Base-by-base conservation (phyloP, 1,139 yeast species). In the Candida gigantensis region DNA sequence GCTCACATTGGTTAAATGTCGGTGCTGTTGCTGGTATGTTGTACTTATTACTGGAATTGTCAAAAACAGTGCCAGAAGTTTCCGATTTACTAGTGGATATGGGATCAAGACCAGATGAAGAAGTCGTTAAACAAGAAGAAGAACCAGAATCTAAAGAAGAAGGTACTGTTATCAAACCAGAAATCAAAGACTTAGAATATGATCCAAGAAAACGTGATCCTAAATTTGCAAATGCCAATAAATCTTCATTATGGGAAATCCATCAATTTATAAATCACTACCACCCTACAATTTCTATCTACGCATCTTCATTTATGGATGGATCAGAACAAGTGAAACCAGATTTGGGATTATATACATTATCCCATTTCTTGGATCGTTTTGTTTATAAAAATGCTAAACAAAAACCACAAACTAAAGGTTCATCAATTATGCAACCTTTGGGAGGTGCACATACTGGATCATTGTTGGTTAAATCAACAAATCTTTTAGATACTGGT, bases 391-490 rank as follows among this genome's bases (percentile, higher is more conserved):
- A 87, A 64, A 89, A 89, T 57, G 89, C 97, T 36, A 88, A 87
- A 65, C 84, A 81, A 53, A 86, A 84, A 62, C 72, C 81, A 15
- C 48, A 49, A 30, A 68, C 83, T 24, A 83, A 86, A 57, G 97
- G 97, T 53, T 72, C 84, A 3, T 87, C 97, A 34, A 90, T 92
- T 58, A 94, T 94, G 97, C 98, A 92, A 69, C 97, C 98, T 34
- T 72, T 94, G 46, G 94, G 96, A 33, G 97, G 97, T 41, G 77
- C 83, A 1, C 88, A 84, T 44, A 82, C 89, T n/a, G 88, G 86
- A 6, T 68, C 82, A 1, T 67, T 86, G 41, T 74, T 89, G 46
- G 89, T 89, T 10, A 81, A 74, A 49, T 78, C 88, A 17, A 77
- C 87, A 3, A 79, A 77, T 51, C 64, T 67, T 17, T 40, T 55